Base-by-base conservation (phyloP, 2,329 filamentous ascomycete species). In the Lachnellula cervina region DNA sequence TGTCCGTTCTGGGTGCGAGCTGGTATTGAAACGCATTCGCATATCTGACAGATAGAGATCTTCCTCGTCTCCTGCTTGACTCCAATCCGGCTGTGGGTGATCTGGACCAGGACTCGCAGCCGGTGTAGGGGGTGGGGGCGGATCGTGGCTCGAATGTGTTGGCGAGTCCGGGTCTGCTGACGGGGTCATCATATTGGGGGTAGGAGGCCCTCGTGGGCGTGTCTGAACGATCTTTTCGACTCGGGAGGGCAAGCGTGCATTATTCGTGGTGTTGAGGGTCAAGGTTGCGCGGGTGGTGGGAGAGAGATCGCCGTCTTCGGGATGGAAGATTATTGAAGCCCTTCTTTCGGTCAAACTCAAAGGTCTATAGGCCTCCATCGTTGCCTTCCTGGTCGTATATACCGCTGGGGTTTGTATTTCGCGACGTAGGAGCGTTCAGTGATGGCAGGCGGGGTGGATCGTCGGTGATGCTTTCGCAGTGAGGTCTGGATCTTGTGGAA, bases 31-130 rank as follows among this genome's bases (percentile, higher is more conserved):
- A 66, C 91, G 84, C 58, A 86, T 82, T 58, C 89, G 83, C 56
- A 94, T 84, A 68, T 91, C 86, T 62, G 89, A 80, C 53, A 95
- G 80, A 65, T 93, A 89, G 62, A 87, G 83, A 69, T 96, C 90
- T 70, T 97, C 90, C 67, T 90, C 84, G 58, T 90, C 87, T 43
- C 86, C 86, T 19, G 86, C 86, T 59, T 84, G 83, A 68, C 85
- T 89, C 88, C 89, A 92, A 72, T 90, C 87, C 43, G 81, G 80
- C 60, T 82, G 81, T 58, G 75, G 76, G 62, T 83, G 78, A 5
- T 80, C 79, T 6, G 83, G 83, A 2, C 83, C 83, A 4, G 83
- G 83, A 42, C 82, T 86, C 11, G 83, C 83, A 19, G 83, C 83
- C 0, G 83, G 83, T 2, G 83, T 87, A 2, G 83, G 83, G 43